phyloP scores from a whole-genome alignment of 2,329 filamentous ascomycete genomes.

The Oidium heveae region DNA sequence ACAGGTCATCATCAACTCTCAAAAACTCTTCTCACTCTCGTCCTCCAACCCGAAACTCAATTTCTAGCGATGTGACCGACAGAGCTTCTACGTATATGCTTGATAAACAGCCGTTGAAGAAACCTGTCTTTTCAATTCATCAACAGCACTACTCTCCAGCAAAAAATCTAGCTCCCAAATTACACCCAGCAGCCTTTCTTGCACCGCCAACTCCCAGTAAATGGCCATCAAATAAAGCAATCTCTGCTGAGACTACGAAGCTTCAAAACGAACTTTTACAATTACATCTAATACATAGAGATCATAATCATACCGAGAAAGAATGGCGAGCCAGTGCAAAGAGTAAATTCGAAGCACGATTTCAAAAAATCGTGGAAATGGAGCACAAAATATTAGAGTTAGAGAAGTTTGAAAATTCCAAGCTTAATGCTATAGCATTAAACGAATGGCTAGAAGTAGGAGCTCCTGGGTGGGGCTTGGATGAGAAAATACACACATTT shows the following conservation, averaged over 20 bases:
- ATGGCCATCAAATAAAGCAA: constrained; percentile 31
- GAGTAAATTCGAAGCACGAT: constrained; percentile 21
- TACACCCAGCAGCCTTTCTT: constrained; percentile 29
- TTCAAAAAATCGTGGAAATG: constrained; percentile 15
- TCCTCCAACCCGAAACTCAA: constrained; percentile 4
- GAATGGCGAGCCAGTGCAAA: constrained; percentile 33
- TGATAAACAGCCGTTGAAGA: constrained; percentile 6
- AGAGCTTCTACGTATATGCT: neutral
- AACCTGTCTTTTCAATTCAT: constrained; percentile 27
- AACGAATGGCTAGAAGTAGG: constrained; percentile 20
- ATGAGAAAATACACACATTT: constrained; percentile 30
- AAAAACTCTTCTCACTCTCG: constrained; percentile 4
- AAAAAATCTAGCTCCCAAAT: constrained; percentile 34
- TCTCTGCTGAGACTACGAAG: constrained; percentile 29
- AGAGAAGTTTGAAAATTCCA: constrained; percentile 24
- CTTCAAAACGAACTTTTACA: constrained; percentile 41
- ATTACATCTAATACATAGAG: constrained; percentile 35
- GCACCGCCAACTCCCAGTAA: constrained; percentile 36
- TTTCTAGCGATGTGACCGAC: neutral
- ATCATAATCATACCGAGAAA: constrained; percentile 19
- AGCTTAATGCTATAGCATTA: constrained; percentile 24
- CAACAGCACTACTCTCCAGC: constrained; percentile 44
- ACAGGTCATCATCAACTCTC: constrained; percentile 8
- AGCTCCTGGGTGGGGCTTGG: constrained; percentile 17
- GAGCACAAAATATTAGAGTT: constrained; percentile 18